Evolutionary conservation across 768 basidiomycete genomes (phyloP).

Genomic region (Lepiota brunneoincarnata): DNA sequence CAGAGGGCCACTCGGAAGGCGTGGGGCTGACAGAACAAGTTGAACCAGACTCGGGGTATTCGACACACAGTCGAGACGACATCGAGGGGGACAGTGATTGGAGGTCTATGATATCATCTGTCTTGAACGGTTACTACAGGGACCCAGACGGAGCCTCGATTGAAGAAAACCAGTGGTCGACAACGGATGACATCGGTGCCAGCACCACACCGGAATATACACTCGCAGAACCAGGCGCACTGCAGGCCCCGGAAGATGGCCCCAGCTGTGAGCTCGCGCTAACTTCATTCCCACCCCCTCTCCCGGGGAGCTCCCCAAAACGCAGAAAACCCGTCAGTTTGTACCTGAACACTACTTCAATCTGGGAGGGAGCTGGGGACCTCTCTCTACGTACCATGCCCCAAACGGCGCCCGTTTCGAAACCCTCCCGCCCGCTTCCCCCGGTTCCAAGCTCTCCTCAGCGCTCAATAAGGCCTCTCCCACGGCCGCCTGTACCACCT

Average conservation of each 20-base stretch:
- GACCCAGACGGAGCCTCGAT: not conserved
- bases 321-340: slow-evolving; percentile 4
- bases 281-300: not conserved
- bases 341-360: not conserved
- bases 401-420: not conserved
- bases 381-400: not conserved
- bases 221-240: no score
- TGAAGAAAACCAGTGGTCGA: not conserved
- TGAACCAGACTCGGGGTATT: not conserved
- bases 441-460: not conserved
- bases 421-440: not conserved
- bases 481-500: not conserved
- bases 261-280: not conserved
- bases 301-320: not conserved
- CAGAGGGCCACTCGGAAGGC: no score
- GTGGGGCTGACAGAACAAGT: not conserved
- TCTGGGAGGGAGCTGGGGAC: not conserved
- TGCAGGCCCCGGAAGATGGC: not conserved
- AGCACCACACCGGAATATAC: no score
- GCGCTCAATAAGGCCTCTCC: slow-evolving; percentile 8
- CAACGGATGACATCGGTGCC: not conserved
- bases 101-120: slow-evolving; percentile 7
- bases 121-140: slow-evolving; percentile 5
- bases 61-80: not conserved
- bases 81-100: not conserved